phyloP scores from a whole-genome alignment of 345 rosid species.

The Gynandropsis gynandra region DNA sequence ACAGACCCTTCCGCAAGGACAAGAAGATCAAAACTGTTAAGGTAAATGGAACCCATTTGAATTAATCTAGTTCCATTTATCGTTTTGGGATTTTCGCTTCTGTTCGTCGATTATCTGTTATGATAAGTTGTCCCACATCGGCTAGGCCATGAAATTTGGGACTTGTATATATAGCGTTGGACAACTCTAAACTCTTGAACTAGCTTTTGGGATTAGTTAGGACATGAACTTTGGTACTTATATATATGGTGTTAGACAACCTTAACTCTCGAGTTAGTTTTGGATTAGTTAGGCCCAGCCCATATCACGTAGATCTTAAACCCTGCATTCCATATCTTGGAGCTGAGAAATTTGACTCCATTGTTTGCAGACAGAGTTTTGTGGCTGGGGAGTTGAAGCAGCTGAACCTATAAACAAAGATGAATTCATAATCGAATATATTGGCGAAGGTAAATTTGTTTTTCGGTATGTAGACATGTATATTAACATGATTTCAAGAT shows the following conservation, averaged over 20 bases:
- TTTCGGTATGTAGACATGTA: constrained; percentile 2
- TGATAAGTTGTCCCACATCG: too few species aligned
- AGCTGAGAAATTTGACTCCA: constrained; percentile 18
- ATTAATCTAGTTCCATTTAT: too few species aligned
- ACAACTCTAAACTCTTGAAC: too few species aligned
- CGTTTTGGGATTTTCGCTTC: background rate
- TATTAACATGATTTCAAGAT: background rate
- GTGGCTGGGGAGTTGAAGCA: constrained; percentile 99
- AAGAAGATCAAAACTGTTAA: constrained; percentile 75
- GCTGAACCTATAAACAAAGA: constrained; percentile 66
- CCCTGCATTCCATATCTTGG: background rate
- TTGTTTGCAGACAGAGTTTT: constrained; percentile 59
- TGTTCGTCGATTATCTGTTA: too few species aligned
- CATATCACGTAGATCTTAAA: too few species aligned
- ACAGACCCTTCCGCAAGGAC: constrained; percentile 92
- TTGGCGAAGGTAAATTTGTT: constrained; percentile 80
- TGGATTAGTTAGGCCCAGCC: too few species aligned
- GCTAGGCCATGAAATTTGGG: too few species aligned
- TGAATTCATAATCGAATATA: constrained; percentile 81
- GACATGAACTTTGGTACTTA: too few species aligned
- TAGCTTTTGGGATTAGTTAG: too few species aligned
- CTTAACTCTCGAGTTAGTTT: too few species aligned
- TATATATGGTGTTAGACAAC: too few species aligned
- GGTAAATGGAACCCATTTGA: constrained; percentile 46
- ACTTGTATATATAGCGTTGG: too few species aligned